Evolutionary conservation across 1,284 basidiomycete species (phyloP).

Genomic region (Ceratobasidium sp.): DNA sequence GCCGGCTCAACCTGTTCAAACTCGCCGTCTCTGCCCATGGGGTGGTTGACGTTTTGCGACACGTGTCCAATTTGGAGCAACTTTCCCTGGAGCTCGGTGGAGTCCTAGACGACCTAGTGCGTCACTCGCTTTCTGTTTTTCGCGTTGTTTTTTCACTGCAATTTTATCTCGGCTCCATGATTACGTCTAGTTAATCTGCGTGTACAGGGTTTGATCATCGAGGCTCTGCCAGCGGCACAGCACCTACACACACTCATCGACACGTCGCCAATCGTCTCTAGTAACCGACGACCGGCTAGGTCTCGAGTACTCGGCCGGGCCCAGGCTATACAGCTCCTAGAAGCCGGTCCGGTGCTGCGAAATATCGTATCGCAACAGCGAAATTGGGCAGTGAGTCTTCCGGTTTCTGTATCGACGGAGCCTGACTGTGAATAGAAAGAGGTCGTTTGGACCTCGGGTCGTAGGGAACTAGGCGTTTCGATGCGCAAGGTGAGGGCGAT

Average conservation of each 20-base stretch:
- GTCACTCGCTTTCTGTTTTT: background rate
- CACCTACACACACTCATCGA: constrained; percentile 32
- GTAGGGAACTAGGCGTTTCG: constrained; percentile 27
- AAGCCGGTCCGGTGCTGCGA: constrained; percentile 25
- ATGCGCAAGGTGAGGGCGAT: constrained; percentile 33
- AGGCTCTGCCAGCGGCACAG: constrained; percentile 22
- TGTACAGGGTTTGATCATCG: constrained; percentile 29
- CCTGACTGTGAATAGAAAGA: constrained; percentile 26
- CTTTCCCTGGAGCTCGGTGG: constrained; percentile 29
- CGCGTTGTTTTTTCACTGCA: no score
- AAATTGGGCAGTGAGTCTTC: constrained; percentile 26
- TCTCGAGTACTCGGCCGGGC: constrained; percentile 23
- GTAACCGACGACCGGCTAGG: background rate
- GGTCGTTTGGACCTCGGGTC: constrained; percentile 11
- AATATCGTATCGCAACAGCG: constrained; percentile 32
- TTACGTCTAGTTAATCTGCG: no score
- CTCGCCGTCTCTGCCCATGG: constrained; percentile 1
- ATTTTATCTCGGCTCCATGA: no score
- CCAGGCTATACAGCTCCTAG: constrained; percentile 20
- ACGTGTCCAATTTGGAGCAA: constrained; percentile 32
- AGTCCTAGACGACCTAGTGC: constrained; percentile 29
- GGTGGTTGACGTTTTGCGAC: constrained; percentile 21
- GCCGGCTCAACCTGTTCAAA: constrained; percentile 24
- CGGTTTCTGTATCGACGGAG: background rate
- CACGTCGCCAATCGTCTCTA: constrained; percentile 25